phyloP scores from a whole-genome alignment of 2,329 filamentous ascomycete species.

The Magnaporthales sp. region DNA sequence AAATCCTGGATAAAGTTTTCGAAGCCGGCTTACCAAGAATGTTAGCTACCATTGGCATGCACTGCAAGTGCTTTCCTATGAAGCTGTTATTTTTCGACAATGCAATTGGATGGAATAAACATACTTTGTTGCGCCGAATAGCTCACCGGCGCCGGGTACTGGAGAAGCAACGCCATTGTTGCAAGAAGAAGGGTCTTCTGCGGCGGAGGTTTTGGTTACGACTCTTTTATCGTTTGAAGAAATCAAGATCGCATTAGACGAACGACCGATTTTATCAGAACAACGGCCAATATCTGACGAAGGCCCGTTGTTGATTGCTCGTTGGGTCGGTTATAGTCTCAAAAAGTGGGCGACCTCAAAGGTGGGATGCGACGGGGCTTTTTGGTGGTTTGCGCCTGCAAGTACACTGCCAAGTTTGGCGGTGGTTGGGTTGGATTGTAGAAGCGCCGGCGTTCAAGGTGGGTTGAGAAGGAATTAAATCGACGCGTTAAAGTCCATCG shows the following conservation, averaged over 20 bases:
- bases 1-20: constrained; percentile 82
- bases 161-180: constrained; percentile 69
- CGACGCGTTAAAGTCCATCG: constrained; percentile 1
- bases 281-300: neutral
- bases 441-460: neutral
- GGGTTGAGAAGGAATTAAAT: neutral
- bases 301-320: neutral
- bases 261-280: too few species aligned
- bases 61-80: neutral
- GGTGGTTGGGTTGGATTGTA: constrained; percentile 3
- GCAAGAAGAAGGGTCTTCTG: neutral
- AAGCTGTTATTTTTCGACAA: neutral
- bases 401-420: neutral
- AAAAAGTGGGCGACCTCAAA: neutral
- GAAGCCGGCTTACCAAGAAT: constrained; percentile 55
- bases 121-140: constrained; percentile 80
- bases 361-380: constrained; percentile 2
- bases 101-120: constrained; percentile 18
- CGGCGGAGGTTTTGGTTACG: neutral
- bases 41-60: neutral
- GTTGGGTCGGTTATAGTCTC: neutral
- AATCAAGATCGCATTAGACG: neutral
- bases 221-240: neutral
- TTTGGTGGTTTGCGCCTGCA: constrained; percentile 1
- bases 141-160: constrained; percentile 70